Evolutionary conservation across 2,329 filamentous ascomycete genomes (phyloP).

Genomic region (Calycina herbarum): DNA sequence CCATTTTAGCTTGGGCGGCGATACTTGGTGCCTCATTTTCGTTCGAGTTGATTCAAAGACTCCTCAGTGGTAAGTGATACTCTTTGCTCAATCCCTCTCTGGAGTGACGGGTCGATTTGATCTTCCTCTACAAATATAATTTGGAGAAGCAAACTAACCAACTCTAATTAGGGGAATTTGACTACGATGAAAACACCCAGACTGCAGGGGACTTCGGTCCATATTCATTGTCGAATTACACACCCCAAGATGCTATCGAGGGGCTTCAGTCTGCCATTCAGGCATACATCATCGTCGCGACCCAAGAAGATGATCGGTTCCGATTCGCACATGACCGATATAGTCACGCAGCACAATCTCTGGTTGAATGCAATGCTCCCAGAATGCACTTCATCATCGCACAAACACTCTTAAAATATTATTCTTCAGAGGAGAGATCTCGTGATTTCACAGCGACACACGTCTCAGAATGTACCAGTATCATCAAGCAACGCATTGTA

Average conservation of each 20-base stretch:
- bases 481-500: conserved; percentile 67
- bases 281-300: conserved; percentile 77
- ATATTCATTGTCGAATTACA: conserved; percentile 44
- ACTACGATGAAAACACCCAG: conserved; percentile 46
- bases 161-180: conserved; percentile 25
- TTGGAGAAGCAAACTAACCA: neutral
- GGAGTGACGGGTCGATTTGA: neutral
- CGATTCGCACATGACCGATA: conserved; percentile 88
- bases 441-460: conserved; percentile 77
- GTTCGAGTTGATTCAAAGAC: conserved; percentile 74
- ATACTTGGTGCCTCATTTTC: conserved; percentile 81
- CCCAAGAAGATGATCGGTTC: conserved; percentile 83
- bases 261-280: conserved; percentile 82
- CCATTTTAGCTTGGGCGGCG: conserved; percentile 83
- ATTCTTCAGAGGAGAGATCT: conserved; percentile 57
- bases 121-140: neutral
- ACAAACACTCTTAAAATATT: conserved; percentile 75
- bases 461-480: conserved; percentile 72
- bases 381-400: conserved; percentile 93
- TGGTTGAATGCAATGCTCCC: conserved; percentile 67
- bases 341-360: conserved; percentile 67
- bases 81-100: neutral
- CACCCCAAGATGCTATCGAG: conserved; percentile 67
- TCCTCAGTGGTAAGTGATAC: conserved; percentile 68
- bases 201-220: conserved; percentile 39